Percentiles rank a stretch among this genome's conserved stretches.
Evolutionary conservation across 2,329 filamentous ascomycete species (phyloP).

Genomic region (Didymellaceae sp.): DNA sequence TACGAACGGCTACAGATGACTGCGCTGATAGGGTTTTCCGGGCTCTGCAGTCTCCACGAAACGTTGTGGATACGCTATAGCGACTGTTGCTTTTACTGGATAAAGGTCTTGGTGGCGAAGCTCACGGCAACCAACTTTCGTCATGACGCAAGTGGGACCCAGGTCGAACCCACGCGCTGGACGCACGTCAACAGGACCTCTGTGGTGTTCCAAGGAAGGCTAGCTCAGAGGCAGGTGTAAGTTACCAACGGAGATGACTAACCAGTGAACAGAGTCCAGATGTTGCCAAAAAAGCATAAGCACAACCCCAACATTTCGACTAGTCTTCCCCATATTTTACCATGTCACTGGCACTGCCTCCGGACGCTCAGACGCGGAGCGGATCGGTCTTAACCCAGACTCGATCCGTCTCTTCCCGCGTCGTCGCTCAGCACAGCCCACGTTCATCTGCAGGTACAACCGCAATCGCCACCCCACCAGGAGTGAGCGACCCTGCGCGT

Average conservation of each 20-base stretch:
- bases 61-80: background rate
- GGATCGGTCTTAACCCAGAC: conserved; percentile 24
- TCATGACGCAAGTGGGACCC: background rate
- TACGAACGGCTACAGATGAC: background rate
- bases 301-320: conserved; percentile 19
- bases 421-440: conserved; percentile 25
- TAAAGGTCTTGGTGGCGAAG: background rate
- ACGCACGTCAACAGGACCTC: background rate
- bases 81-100: background rate
- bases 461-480: conserved; percentile 30
- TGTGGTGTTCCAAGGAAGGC: background rate
- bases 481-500: conserved; percentile 22
- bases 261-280: conserved; percentile 17
- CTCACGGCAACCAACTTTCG: background rate
- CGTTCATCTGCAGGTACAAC: conserved; percentile 44
- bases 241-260: conserved; percentile 31
- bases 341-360: conserved; percentile 33
- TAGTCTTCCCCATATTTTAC: conserved; percentile 42
- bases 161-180: background rate
- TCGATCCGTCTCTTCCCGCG: conserved; percentile 28
- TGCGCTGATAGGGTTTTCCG: too few species aligned
- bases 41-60: background rate
- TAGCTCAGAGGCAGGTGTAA: background rate
- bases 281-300: conserved; percentile 10
- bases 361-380: conserved; percentile 35